Percentiles rank a stretch among this genome's conserved stretches.
Conservation (phyloP, 306 rosid species). For the Nissolia schottii region DNA sequence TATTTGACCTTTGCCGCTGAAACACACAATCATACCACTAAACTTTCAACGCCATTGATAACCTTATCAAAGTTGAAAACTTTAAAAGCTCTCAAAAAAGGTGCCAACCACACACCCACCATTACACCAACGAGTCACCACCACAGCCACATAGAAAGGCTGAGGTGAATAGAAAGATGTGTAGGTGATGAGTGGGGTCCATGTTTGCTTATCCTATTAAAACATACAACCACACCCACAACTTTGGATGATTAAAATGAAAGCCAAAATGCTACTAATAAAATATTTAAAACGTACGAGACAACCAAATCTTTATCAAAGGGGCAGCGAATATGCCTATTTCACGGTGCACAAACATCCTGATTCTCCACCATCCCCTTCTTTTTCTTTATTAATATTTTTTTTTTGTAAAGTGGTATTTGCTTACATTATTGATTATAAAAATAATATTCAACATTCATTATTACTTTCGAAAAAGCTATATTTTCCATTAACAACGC, state of each 20-base stretch:
- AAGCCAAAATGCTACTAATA: conserved; percentile 9
- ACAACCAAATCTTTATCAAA: conserved; percentile 46
- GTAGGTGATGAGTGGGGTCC: conserved; percentile 50
- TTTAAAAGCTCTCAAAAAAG: not conserved
- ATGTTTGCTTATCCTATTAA: conserved; percentile 32
- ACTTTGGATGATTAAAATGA: conserved; percentile 20
- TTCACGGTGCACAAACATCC: conserved; percentile 49
- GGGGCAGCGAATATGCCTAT: conserved; percentile 53
- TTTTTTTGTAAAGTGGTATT: not conserved
- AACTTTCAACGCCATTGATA: conserved; percentile 29
- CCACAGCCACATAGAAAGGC: conserved; percentile 46
- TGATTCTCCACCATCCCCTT: conserved; percentile 58
- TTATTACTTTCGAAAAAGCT: conserved; percentile 9
- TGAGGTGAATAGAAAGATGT: conserved; percentile 23
- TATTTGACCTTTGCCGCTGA: conserved; percentile 11
- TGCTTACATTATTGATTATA: not conserved
- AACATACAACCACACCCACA: conserved; percentile 43
- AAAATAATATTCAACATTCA: conserved; percentile 10
- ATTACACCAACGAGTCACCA: conserved; percentile 20
- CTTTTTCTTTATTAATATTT: not conserved
- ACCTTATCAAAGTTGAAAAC: conserved; percentile 33
- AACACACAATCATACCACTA: conserved; percentile 10
- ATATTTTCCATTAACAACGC: conserved; percentile 25
- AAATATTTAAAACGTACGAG: conserved; percentile 9
- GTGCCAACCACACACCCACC: conserved; percentile 41